Evolutionary conservation across 192 early-diverging fungal species (phyloP).

Genomic region (Fimicolochytrium jonesii): DNA sequence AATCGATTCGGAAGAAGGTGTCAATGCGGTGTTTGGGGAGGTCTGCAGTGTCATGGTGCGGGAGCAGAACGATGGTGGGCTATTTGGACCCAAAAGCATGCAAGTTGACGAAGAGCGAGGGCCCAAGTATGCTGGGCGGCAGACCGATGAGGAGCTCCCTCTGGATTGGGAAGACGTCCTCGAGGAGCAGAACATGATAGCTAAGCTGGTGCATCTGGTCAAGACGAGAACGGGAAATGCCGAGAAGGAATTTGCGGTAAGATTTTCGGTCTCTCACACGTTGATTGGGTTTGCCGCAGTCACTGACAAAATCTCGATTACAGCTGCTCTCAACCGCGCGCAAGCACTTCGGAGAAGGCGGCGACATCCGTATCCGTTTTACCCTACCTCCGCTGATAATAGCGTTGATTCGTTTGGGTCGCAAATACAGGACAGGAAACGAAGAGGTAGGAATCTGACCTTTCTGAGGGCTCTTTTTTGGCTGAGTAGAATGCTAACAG

Average conservation of each 20-base stretch:
- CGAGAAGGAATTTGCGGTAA: slow-evolving; percentile 74
- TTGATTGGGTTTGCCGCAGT: no score
- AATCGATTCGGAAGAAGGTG: slow-evolving; percentile 66
- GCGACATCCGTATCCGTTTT: slow-evolving; percentile 84
- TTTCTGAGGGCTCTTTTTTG: slow-evolving; percentile 9
- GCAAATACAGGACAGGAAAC: slow-evolving; percentile 31
- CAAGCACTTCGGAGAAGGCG: slow-evolving; percentile 84
- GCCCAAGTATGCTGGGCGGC: slow-evolving; percentile 19
- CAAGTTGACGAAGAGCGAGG: slow-evolving; percentile 15
- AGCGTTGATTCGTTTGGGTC: slow-evolving; percentile 58
- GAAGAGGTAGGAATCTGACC: slow-evolving; percentile 28
- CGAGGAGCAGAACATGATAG: slow-evolving; percentile 89
- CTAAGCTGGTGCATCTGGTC: slow-evolving; percentile 55
- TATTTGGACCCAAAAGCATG: slow-evolving; percentile 43
- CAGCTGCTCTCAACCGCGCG: slow-evolving; percentile 76
- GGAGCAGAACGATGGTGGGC: slow-evolving; percentile 72
- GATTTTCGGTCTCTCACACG: no score
- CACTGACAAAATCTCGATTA: no score
- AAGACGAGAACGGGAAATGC: slow-evolving; percentile 48
- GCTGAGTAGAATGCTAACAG: no score
- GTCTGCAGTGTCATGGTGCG: slow-evolving; percentile 75
- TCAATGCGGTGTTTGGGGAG: slow-evolving; percentile 74
- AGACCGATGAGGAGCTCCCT: slow-evolving; percentile 32
- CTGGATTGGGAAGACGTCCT: slow-evolving; percentile 85
- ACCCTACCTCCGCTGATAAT: slow-evolving; percentile 87